Evolutionary conservation across 768 basidiomycete genomes (phyloP), one percentile per base, ranked within the genome.

Genomic region (Leccinum boreale): DNA sequence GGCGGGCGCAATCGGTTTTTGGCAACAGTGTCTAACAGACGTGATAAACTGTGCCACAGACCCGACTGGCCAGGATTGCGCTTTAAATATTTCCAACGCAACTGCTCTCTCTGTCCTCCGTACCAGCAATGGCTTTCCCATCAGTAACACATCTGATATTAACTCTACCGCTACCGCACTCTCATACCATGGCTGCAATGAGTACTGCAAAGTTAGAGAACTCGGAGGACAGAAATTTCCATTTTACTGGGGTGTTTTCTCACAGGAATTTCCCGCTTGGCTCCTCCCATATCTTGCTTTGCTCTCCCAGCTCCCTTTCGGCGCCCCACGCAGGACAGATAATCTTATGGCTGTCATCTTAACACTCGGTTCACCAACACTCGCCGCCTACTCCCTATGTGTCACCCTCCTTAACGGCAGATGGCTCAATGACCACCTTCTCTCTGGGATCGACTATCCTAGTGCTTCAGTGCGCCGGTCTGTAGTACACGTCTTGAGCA

Each of bases 301-400:
- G 8, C 67, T 81, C 19, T 79, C 79, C 0, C 79, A 80, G 49
- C 74, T 82, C 17, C 81, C 79, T 0, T 82, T 79, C 24, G 79
- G 79, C 6, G 71, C 75, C 23, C 67, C 58, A 12, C 71, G 73
- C 52, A 73, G 63, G 24, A 58, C 69, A 11, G 77, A 78, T 23
- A 78, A 81, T 50, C 63, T 80, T 24, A 68, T 73, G 59, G 74
- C 78, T 7, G 73, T 74, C n/a, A 17, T 81, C 4, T 67, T 81
- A 29, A 75, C 78, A 1, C 62, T 81, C 23, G 79, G 80, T 0
- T 79, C 77, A 0, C 80, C 80, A 0, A 63, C 65, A 4, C 73
- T 81, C 4, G 77, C 80, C 0, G 75, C 73, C 3, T 81, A 80
- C 58, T 80, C 80, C 1, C 55, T 81, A 9, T 71, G 61, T 19